These are phyloP conservation scores for Paxillus rubicundulus DNA, from an alignment of 768 basidiomycete species.

Conservation along the genomic window DNA sequence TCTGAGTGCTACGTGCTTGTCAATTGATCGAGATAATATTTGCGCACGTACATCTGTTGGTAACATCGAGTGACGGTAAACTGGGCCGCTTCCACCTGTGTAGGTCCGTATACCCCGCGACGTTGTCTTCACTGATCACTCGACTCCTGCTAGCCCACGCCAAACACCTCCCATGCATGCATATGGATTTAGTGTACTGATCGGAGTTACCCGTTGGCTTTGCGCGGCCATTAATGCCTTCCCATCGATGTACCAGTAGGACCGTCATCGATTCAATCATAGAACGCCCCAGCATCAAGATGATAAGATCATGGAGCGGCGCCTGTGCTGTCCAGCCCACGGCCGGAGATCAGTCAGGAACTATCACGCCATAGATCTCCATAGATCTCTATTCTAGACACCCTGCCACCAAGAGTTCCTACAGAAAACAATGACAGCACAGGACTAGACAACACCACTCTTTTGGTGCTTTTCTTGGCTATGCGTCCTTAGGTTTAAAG, in stretches of 20 bases:
- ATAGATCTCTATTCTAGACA: conserved; percentile 12
- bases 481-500: conserved; percentile 1
- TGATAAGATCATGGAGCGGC: neutral
- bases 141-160: neutral
- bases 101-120: conserved; percentile 3
- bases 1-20: too few relatives aligned
- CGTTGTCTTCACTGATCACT: neutral
- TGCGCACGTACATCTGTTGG: too few relatives aligned
- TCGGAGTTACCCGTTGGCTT: neutral
- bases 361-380: neutral
- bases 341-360: neutral
- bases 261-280: neutral
- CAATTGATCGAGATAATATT: too few relatives aligned
- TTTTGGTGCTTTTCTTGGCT: conserved; percentile 10
- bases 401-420: neutral
- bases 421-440: conserved; percentile 2
- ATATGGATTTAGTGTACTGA: neutral
- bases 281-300: neutral
- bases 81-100: neutral
- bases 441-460: conserved; percentile 9
- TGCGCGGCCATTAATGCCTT: neutral
- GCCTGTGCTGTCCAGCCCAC: neutral
- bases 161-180: too few relatives aligned
- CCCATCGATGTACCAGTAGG: neutral
- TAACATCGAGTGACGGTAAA: too few relatives aligned